phyloP scores from a whole-genome alignment of 2,329 filamentous ascomycete species.

The Eutypella sp. region DNA sequence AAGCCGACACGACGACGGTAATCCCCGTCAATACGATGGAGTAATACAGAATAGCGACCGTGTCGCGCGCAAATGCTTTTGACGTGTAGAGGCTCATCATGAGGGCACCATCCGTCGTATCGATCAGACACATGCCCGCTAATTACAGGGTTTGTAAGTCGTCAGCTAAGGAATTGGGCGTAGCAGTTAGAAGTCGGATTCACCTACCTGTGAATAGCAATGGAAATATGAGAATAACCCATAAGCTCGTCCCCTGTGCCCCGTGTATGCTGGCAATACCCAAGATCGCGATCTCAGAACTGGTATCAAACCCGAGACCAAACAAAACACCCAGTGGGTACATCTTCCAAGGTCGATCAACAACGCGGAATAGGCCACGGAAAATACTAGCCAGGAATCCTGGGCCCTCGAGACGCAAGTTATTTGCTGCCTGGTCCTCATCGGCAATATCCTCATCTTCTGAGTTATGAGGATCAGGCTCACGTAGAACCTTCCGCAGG shows the following conservation, averaged over 20 bases:
- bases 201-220: constrained; percentile 73
- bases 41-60: constrained; percentile 90
- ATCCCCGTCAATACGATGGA: constrained; percentile 80
- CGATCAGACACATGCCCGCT: constrained; percentile 92
- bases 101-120: constrained; percentile 86
- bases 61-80: constrained; percentile 70
- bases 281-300: constrained; percentile 85
- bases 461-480: constrained; percentile 28
- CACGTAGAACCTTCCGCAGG: constrained; percentile 55
- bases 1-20: constrained; percentile 76
- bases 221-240: constrained; percentile 91
- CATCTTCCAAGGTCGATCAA: constrained; percentile 74
- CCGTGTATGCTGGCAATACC: constrained; percentile 88
- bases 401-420: constrained; percentile 68
- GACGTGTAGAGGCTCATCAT: constrained; percentile 94
- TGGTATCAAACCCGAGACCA: constrained; percentile 91
- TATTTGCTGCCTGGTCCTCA: constrained; percentile 34
- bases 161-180: neutral
- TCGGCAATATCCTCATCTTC: constrained; percentile 5
- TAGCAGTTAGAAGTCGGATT: neutral
- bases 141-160: neutral
- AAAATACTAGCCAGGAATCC: constrained; percentile 71
- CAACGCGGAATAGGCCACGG: constrained; percentile 68
- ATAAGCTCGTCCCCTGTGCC: constrained; percentile 79
- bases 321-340: constrained; percentile 65